phyloP scores from a whole-genome alignment of 2,329 filamentous ascomycete species.

The Fusarium fracticaudum region DNA sequence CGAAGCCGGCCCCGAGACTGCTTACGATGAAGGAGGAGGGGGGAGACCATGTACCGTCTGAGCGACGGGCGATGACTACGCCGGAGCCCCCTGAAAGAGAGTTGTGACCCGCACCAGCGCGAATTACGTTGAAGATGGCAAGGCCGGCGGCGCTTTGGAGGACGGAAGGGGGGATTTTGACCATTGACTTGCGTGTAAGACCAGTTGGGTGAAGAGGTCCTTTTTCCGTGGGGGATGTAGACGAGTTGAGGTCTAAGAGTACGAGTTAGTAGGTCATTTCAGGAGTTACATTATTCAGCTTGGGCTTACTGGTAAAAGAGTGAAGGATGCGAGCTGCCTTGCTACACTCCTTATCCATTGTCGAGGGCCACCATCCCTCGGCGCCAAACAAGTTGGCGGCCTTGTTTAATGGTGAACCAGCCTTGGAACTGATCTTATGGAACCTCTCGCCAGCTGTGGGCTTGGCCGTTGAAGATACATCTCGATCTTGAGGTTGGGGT shows the following conservation, averaged over 20 bases:
- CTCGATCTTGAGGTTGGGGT: neutral
- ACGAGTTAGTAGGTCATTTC: no score
- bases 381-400: conserved; percentile 74
- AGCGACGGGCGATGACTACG: conserved; percentile 64
- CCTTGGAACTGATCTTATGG: conserved; percentile 72
- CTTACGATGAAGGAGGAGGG: conserved; percentile 78
- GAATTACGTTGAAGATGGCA: conserved; percentile 71
- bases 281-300: no score
- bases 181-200: conserved; percentile 46
- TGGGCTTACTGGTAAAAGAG: conserved; percentile 70
- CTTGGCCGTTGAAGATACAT: conserved; percentile 33
- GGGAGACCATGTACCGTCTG: conserved; percentile 73
- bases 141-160: conserved; percentile 67
- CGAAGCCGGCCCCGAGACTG: conserved; percentile 74
- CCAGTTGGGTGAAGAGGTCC: conserved; percentile 47
- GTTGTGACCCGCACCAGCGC: conserved; percentile 64
- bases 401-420: conserved; percentile 73
- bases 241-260: conserved; percentile 31
- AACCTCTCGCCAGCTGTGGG: conserved; percentile 64
- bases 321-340: conserved; percentile 79
- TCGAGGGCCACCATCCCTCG: conserved; percentile 81
- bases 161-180: conserved; percentile 55
- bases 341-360: conserved; percentile 77
- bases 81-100: conserved; percentile 69
- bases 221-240: conserved; percentile 28